Percentiles rank a stretch among this genome's conserved stretches.
These are phyloP conservation scores for Beta macrorhiza DNA, from an alignment of 179 eudicot species.

Conservation along the genomic window DNA sequence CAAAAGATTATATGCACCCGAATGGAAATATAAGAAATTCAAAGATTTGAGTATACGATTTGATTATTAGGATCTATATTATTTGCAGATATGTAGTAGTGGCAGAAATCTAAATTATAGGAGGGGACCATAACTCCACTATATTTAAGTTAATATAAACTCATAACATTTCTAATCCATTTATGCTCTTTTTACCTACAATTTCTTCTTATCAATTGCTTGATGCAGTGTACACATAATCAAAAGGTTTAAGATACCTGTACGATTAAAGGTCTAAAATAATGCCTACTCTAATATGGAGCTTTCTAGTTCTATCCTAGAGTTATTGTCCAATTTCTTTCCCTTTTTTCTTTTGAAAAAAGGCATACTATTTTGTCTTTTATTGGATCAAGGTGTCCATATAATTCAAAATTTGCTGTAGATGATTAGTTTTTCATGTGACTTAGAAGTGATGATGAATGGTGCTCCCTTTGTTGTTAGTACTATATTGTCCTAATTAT, in stretches of 20 bases:
- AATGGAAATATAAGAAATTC: background rate
- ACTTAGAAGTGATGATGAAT: no score
- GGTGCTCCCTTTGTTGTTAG: no score
- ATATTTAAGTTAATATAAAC: background rate
- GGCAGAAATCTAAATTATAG: background rate
- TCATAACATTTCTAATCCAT: background rate
- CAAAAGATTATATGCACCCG: background rate
- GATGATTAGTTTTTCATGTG: no score
- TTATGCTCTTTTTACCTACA: conserved; percentile 11
- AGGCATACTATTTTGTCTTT: background rate
- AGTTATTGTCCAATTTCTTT: background rate
- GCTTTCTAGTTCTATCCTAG: background rate
- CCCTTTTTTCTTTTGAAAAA: background rate
- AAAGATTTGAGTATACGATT: background rate
- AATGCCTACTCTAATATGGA: background rate
- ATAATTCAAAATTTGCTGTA: no score
- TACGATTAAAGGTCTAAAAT: background rate
- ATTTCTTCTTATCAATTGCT: background rate
- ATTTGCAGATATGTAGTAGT: background rate
- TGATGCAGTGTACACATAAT: background rate
- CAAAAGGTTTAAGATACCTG: conserved; percentile 3
- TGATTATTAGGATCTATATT: background rate
- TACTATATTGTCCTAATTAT: no score
- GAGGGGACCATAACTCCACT: conserved; percentile 16
- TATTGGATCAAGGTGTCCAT: no score